These are phyloP conservation scores for Hanseniaspora sp. DNA, from an alignment of 1,139 yeast species.

Conservation along the genomic window DNA sequence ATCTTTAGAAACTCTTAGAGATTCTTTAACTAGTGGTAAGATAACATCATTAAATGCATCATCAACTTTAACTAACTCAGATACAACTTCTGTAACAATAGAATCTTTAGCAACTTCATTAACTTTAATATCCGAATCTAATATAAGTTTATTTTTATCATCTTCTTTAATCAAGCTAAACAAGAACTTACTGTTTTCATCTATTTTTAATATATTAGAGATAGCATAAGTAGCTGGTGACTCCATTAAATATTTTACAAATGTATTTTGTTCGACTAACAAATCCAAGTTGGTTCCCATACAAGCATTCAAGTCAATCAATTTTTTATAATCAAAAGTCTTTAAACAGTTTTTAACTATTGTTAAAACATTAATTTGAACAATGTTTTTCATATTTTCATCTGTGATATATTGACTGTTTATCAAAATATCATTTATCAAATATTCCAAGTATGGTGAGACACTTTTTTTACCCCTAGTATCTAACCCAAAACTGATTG, in stretches of 20 bases:
- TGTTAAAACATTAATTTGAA: conserved; percentile 46
- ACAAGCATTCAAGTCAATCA: conserved; percentile 34
- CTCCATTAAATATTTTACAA: conserved; percentile 36
- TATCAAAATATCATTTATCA: conserved; percentile 55
- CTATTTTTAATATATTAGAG: conserved; percentile 10
- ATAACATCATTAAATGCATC: conserved; percentile 27
- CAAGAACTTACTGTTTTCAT: conserved; percentile 3
- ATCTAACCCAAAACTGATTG: conserved; percentile 50
- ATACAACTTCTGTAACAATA: neutral
- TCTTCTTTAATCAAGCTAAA: neutral
- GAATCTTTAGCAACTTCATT: neutral
- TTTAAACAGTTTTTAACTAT: conserved; percentile 44
- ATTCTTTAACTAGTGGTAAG: conserved; percentile 8
- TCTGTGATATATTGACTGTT: conserved; percentile 28
- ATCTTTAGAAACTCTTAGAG: conserved; percentile 5
- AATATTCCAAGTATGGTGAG: conserved; percentile 70
- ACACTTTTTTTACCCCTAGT: conserved; percentile 53
- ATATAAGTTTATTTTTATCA: neutral
- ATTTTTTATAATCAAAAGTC: conserved; percentile 54
- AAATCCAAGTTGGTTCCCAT: conserved; percentile 42
- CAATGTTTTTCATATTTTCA: conserved; percentile 33
- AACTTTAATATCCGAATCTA: neutral
- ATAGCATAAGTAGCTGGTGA: conserved; percentile 54
- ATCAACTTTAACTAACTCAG: conserved; percentile 19
- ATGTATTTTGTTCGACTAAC: conserved; percentile 36